A percentile compares a stretch with the other conserved stretches of the same genome.
phyloP scores from a whole-genome alignment of 75 land plant species.

The Pinus albicaulis region DNA sequence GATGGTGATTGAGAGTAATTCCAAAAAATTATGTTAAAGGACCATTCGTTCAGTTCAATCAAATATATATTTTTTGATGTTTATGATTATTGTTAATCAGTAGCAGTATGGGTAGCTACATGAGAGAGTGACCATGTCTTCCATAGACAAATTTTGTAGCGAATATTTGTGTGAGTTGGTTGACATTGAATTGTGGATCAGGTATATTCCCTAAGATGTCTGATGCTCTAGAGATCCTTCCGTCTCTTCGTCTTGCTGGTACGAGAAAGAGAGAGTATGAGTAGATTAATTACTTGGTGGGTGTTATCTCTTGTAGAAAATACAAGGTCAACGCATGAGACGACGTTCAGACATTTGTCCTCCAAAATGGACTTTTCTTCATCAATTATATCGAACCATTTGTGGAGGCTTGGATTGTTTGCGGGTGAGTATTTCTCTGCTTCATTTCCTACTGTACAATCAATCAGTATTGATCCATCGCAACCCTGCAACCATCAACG shows the following conservation, averaged over 20 bases:
- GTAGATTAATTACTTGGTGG: background rate
- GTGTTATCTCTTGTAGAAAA: constrained; percentile 13
- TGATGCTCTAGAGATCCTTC: no score
- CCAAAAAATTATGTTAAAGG: no score
- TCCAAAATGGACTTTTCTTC: constrained; percentile 11
- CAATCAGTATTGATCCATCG: constrained; percentile 20
- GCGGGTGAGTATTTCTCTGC: constrained; percentile 17
- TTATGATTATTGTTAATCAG: constrained; percentile 27
- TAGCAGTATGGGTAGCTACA: no score
- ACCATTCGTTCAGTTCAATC: no score
- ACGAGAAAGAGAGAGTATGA: no score
- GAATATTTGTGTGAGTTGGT: constrained; percentile 51
- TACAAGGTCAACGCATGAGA: constrained; percentile 20
- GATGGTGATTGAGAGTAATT: no score
- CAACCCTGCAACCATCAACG: constrained; percentile 9
- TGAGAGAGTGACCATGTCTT: no score
- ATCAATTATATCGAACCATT: constrained; percentile 9
- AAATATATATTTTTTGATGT: no score
- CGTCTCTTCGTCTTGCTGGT: constrained; percentile 4
- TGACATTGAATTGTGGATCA: constrained; percentile 2
- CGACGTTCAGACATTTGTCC: constrained; percentile 12
- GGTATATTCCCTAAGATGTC: no score
- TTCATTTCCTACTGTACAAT: constrained; percentile 9
- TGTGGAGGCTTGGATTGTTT: constrained; percentile 8
- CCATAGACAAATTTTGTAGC: no score